Evolutionary conservation across 345 rosid genomes (phyloP).

Genomic region (Salix viminalis): DNA sequence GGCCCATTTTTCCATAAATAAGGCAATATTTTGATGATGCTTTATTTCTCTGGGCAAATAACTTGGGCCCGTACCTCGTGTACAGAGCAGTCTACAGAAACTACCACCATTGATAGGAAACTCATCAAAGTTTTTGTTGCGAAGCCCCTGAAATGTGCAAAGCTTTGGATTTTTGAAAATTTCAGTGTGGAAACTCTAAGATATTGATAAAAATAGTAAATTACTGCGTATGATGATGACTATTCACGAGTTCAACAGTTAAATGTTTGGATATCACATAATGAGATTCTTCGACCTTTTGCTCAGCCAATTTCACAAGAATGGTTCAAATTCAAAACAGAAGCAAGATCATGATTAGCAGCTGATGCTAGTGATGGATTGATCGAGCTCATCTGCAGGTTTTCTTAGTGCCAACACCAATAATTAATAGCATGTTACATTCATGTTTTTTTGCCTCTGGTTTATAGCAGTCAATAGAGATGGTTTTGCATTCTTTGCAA

Average conservation of each 20-base stretch:
- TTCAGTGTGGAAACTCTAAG: neutral
- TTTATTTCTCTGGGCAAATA: constrained; percentile 12
- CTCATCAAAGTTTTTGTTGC: neutral
- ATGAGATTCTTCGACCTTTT: neutral
- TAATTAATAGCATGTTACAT: neutral
- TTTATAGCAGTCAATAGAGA: no score
- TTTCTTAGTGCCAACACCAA: neutral
- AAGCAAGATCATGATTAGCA: no score
- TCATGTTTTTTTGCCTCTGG: no score
- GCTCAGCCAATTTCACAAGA: no score
- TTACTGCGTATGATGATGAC: neutral
- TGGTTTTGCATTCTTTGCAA: neutral
- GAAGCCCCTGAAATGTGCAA: neutral
- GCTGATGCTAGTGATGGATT: no score
- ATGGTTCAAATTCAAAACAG: no score
- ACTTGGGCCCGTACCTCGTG: neutral
- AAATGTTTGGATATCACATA: neutral
- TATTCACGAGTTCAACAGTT: neutral
- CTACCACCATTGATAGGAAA: neutral
- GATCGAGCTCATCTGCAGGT: no score
- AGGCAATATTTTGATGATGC: neutral
- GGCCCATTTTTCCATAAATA: neutral
- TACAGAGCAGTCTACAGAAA: constrained; percentile 11
- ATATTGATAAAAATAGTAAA: neutral
- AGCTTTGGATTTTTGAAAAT: neutral